Percentiles rank a stretch among this genome's conserved stretches.
These are phyloP conservation scores for Solanum neorickii DNA, from an alignment of 257 asterid genomes.

Conservation along the genomic window DNA sequence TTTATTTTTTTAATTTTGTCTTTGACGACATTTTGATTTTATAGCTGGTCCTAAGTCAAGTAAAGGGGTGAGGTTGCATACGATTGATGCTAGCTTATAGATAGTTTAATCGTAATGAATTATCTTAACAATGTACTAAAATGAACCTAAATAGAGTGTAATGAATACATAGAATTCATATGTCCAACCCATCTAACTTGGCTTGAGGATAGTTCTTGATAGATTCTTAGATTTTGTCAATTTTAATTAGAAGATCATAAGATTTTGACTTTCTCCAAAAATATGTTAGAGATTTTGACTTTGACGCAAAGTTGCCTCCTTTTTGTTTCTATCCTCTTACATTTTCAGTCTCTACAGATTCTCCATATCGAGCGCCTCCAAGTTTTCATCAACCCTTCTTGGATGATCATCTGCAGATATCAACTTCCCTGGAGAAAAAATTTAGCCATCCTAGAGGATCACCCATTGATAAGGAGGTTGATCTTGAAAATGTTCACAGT, in stretches of 20 bases:
- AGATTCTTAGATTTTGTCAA: neutral
- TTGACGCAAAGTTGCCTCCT: slow-evolving; percentile 2
- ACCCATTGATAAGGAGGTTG: slow-evolving; percentile 14
- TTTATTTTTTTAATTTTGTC: neutral
- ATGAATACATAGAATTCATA: neutral
- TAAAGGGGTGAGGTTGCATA: neutral
- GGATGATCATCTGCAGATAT: slow-evolving; percentile 8
- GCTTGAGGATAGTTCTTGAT: neutral
- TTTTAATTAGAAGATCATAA: neutral
- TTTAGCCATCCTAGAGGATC: slow-evolving; percentile 13
- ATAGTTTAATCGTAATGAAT: neutral
- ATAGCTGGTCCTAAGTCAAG: neutral
- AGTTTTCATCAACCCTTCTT: slow-evolving; percentile 3
- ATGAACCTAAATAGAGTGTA: neutral
- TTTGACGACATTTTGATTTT: neutral
- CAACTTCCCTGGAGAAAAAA: slow-evolving; percentile 9
- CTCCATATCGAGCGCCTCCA: slow-evolving; percentile 8
- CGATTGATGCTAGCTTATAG: neutral
- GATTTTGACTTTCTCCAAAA: neutral
- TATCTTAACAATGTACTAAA: neutral
- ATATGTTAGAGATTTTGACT: neutral
- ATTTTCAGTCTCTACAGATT: slow-evolving; percentile 22
- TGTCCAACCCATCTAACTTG: neutral
- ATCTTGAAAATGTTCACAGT: slow-evolving; percentile 25
- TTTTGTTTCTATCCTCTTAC: neutral